These are phyloP conservation scores for Calonectria pauciramosa DNA, from an alignment of 2,329 filamentous ascomycete genomes.

Conservation along the genomic window DNA sequence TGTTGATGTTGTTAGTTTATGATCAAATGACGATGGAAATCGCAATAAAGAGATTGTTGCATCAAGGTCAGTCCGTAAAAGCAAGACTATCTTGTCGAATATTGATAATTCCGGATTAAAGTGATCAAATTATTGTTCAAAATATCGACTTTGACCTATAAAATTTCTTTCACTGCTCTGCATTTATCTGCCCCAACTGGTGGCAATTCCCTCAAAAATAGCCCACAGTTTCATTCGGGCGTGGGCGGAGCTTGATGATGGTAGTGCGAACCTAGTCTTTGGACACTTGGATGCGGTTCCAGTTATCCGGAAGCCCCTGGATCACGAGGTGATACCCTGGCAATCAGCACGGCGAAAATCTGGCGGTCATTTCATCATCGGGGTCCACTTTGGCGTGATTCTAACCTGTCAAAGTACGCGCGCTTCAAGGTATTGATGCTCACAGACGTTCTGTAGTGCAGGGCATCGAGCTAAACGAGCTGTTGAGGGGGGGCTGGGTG, in stretches of 20 bases:
- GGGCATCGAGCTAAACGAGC: neutral
- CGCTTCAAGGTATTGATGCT: neutral
- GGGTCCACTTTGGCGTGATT: neutral
- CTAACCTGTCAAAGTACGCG: too few relatives aligned
- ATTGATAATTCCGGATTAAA: neutral
- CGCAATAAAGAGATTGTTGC: neutral
- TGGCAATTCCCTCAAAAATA: neutral
- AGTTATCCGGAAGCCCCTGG: neutral
- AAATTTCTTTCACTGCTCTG: neutral
- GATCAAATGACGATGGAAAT: neutral
- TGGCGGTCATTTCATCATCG: neutral
- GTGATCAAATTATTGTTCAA: neutral
- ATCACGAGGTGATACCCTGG: neutral
- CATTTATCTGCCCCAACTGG: neutral
- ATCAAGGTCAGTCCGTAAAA: neutral
- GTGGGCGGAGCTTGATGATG: neutral
- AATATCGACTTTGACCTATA: neutral
- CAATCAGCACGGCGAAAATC: neutral
- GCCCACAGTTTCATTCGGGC: neutral
- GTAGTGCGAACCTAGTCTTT: neutral
- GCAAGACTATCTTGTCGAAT: neutral
- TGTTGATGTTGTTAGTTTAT: too few relatives aligned
- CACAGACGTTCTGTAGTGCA: neutral
- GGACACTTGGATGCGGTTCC: too few relatives aligned
- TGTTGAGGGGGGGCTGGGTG: neutral